These are phyloP conservation scores for Malassezia sp. DNA, from an alignment of 1,284 basidiomycete species.

Conservation along the genomic window DNA sequence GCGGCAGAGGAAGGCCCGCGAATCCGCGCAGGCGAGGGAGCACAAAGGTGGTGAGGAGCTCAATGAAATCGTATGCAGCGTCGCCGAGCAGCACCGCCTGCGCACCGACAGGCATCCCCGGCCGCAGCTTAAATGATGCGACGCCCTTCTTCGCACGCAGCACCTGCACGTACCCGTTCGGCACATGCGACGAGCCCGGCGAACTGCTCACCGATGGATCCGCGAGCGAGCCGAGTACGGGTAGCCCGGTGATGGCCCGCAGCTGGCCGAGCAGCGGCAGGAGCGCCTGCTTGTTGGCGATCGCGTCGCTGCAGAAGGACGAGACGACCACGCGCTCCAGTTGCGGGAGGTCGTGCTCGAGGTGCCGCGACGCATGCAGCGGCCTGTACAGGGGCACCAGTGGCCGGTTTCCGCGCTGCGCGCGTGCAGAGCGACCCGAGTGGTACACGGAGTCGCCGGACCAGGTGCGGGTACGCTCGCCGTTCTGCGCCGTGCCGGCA, in stretches of 20 bases:
- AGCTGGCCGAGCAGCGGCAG: constrained; percentile 75
- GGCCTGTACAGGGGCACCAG: constrained; percentile 30
- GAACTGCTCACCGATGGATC: constrained; percentile 21
- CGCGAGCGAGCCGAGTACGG: constrained; percentile 43
- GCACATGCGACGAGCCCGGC: constrained; percentile 2
- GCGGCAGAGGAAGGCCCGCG: constrained; percentile 63
- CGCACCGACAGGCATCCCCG: constrained; percentile 69
- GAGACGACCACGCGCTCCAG: constrained; percentile 64
- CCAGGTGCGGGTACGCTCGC: constrained; percentile 54
- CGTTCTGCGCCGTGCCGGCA: constrained; percentile 1
- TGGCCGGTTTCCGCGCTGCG: constrained; percentile 55
- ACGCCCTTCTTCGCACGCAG: constrained; percentile 66
- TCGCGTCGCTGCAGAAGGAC: constrained; percentile 49
- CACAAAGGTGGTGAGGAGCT: constrained; percentile 81
- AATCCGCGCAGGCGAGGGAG: constrained; percentile 84
- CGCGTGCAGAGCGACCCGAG: constrained; percentile 59
- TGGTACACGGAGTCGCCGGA: constrained; percentile 69
- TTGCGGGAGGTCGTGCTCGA: constrained; percentile 49
- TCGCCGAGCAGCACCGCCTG: constrained; percentile 81
- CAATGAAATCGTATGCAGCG: constrained; percentile 86
- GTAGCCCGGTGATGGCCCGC: constrained; percentile 75
- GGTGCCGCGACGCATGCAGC: constrained; percentile 13
- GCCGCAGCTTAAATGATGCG: constrained; percentile 71
- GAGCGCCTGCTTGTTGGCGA: constrained; percentile 64
- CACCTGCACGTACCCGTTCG: constrained; percentile 56